Evolutionary conservation across 345 rosid species (phyloP), one percentile per base, ranked within the genome.

Genomic region (Laguncularia racemosa): DNA sequence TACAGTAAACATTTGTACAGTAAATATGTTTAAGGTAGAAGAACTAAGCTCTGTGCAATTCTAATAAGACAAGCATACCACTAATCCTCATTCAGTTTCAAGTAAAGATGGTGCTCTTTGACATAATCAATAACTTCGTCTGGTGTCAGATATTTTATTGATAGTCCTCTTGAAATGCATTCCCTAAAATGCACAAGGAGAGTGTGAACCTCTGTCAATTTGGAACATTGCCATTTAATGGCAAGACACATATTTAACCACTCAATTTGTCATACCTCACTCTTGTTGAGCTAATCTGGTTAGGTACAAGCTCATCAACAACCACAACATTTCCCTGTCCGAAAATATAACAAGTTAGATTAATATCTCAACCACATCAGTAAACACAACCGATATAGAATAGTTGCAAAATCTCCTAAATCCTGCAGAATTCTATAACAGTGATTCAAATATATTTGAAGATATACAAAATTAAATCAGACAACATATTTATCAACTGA

Each of bases 221-320:
- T 33, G 40, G 1, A 33, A 33, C 40, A 33, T 33, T 9, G 40
- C 1, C 40, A 33, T 33, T 33, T 33, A 33, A 33, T 33, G 11
- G 11, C 1, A 33, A 9, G 40, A 5, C 40, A 56, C 48, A 26
- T 17, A 48, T 14, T 53, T 3, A 46, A 23, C 20, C 13, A 55
- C 28, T 53, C 28, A 13, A 6, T 47, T 50, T 13, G 28, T 21
- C 53, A 3, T 66, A 86, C 98, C 96, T 89, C 56, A 89, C 60
- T 77, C 84, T 75, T 23, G 91, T 78, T 48, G 97, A 93, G 73
- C 99, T 93, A 44, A 93, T 84, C 72, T 73, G 79, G 73, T 93
- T 93, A 33, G 91, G 88, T 13, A 86, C 84, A 15, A 72, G 54
- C 51, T 93, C 89, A 52, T 84, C 71, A 43, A 85, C 86, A 14